These are phyloP conservation scores for Paramarasmius palmivorus DNA, from an alignment of 1,284 basidiomycete genomes.

Conservation along the genomic window DNA sequence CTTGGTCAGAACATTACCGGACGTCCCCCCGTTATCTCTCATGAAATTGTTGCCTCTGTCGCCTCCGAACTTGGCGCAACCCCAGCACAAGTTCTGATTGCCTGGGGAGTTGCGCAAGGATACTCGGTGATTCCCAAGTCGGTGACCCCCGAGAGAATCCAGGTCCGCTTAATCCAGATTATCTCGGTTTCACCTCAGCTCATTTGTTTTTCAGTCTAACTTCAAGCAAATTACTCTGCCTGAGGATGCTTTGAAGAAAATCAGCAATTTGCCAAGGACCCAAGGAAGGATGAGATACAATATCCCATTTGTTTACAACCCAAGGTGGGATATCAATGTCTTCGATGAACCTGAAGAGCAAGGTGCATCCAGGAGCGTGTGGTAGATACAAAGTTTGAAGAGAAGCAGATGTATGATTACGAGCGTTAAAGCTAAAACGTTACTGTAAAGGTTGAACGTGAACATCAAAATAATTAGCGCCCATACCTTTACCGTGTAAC, in stretches of 20 bases:
- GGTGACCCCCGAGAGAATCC: slow-evolving; percentile 44
- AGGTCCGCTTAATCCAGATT: too few relatives aligned
- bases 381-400: not conserved
- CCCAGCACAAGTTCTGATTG: slow-evolving; percentile 53
- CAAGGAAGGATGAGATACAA: slow-evolving; percentile 6
- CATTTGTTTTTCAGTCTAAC: slow-evolving; percentile 42
- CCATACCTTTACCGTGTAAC: too few relatives aligned
- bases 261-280: slow-evolving; percentile 21
- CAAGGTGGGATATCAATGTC: slow-evolving; percentile 6
- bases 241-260: slow-evolving; percentile 48
- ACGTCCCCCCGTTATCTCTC: slow-evolving; percentile 5
- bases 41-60: not conserved
- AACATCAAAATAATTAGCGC: too few relatives aligned
- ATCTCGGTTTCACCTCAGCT: too few relatives aligned
- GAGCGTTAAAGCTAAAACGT: too few relatives aligned
- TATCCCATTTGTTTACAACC: not conserved
- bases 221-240: slow-evolving; percentile 54
- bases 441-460: too few relatives aligned
- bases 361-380: not conserved
- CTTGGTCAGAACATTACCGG: slow-evolving; percentile 11
- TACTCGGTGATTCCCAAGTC: slow-evolving; percentile 55
- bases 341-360: slow-evolving; percentile 1
- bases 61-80: slow-evolving; percentile 38
- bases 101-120: slow-evolving; percentile 45
- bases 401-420: too few relatives aligned